Conservation (phyloP, 768 basidiomycete genomes). For the Podaxis mareebaensis region DNA sequence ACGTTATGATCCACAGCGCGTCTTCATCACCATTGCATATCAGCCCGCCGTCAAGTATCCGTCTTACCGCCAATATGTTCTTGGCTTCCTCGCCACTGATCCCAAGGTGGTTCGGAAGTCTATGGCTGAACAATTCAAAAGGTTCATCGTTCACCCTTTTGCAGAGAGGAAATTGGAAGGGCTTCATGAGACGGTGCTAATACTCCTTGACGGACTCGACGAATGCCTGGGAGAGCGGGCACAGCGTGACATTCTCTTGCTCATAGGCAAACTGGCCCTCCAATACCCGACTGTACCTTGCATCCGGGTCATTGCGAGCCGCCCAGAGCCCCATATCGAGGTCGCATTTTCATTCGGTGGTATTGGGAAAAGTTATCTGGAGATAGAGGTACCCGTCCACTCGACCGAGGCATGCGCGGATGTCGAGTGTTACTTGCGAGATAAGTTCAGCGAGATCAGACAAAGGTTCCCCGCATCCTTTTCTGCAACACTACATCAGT, state of each 20-base stretch:
- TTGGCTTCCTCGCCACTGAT: conserved; percentile 5
- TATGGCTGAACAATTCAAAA: conserved; percentile 13
- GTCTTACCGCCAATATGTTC: conserved; percentile 8
- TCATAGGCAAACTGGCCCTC: conserved; percentile 8
- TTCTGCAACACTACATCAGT: conserved; percentile 10
- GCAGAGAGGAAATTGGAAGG: conserved; percentile 20
- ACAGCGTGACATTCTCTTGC: conserved; percentile 20
- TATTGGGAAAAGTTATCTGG: not conserved
- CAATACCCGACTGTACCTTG: conserved; percentile 17
- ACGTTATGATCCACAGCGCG: not conserved
- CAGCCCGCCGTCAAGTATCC: conserved; percentile 17
- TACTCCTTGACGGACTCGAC: too few relatives aligned
- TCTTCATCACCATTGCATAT: conserved; percentile 24
- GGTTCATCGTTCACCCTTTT: conserved; percentile 19
- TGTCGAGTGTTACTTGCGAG: too few relatives aligned
- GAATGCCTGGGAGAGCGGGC: conserved; percentile 16
- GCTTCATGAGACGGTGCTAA: conserved; percentile 22
- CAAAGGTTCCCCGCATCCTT: not conserved
- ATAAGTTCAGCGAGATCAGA: conserved; percentile 3
- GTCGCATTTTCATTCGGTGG: conserved; percentile 9
- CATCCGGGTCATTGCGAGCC: conserved; percentile 26
- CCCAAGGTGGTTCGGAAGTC: conserved; percentile 5
- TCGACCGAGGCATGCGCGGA: conserved; percentile 10
- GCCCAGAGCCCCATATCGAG: conserved; percentile 26
- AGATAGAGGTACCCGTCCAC: conserved; percentile 8